Evolutionary conservation across 2,329 filamentous ascomycete genomes (phyloP).

Genomic region (Colletotrichum sp.): DNA sequence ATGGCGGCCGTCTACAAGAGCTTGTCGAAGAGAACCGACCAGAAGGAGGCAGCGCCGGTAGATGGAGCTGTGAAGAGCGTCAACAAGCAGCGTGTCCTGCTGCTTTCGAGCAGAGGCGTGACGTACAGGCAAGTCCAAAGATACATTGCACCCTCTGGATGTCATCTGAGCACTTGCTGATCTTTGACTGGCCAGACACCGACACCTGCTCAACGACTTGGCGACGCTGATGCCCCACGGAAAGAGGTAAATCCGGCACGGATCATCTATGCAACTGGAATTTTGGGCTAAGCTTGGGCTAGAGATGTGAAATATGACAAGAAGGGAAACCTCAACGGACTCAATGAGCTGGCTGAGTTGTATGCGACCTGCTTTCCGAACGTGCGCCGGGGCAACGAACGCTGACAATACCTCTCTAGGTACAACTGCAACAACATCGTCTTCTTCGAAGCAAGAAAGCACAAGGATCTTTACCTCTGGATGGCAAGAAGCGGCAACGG

Average conservation of each 20-base stretch:
- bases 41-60: constrained; percentile 53
- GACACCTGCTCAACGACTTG: constrained; percentile 90
- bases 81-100: constrained; percentile 80
- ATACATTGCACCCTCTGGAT: background rate
- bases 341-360: constrained; percentile 76
- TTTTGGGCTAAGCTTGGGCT: background rate
- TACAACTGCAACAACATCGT: background rate
- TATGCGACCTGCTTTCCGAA: constrained; percentile 50
- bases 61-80: constrained; percentile 55
- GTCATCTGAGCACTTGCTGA: background rate
- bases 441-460: constrained; percentile 95
- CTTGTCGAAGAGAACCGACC: constrained; percentile 63
- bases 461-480: constrained; percentile 88
- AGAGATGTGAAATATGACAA: constrained; percentile 89
- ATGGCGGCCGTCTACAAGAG: constrained; percentile 82
- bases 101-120: constrained; percentile 90
- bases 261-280: background rate
- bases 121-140: constrained; percentile 72
- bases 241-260: constrained; percentile 62
- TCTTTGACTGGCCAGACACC: constrained; percentile 65
- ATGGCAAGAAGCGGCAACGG: constrained; percentile 69
- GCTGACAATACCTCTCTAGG: background rate
- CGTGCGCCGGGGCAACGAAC: background rate
- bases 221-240: constrained; percentile 88
- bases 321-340: constrained; percentile 83